Evolutionary conservation across 208 protist species (phyloP), one percentile per base, ranked within the genome.

Genomic region (Leishmania major): DNA sequence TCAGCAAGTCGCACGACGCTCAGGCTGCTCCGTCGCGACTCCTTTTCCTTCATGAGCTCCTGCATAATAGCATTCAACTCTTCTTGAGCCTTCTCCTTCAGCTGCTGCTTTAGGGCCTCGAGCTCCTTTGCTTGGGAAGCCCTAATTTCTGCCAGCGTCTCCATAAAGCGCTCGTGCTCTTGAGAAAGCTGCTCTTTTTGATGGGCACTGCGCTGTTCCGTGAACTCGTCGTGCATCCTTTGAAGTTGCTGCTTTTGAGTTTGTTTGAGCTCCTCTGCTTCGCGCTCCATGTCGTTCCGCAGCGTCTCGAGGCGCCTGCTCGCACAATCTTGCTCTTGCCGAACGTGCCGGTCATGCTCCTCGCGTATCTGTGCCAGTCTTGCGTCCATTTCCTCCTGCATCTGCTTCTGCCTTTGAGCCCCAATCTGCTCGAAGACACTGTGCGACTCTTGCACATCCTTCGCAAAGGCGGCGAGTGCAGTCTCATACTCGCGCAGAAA

Each of bases 31-130:
- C 53, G 31, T 8, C 71, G 79, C 45, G 69, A 57, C 49, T 81
- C 72, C 66, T 75, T 80, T 73, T 92, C 90, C 66, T 88, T 88
- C 31, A 77, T 59, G 57, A 92, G 70, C 31, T 92, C 88, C 25
- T 89, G 84, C 78, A 93, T 75, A 64, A 87, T 84, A 43, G 85
- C 77, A 69, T 89, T 92, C 15, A 93, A 79, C 80, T 93, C 92
- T 37, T 90, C 81, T 69, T 92, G 89, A 2, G 90, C 90, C 40
- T 87, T 86, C 31, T 84, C 72, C 47, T 88, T 90, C 2, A 93
- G 80, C 60, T 92, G 87, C 47, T 71, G 64, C 71, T 90, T 90
- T 35, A 92, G 75, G 35, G 80, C 76, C 49, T 90, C 87, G 2
- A 94, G 69, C 81, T 92, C 89, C 45, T 86, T 85, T 25, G 69